Base-by-base conservation (phyloP, 176 grass and related monocot genomes). In the Aechmea fasciata region DNA sequence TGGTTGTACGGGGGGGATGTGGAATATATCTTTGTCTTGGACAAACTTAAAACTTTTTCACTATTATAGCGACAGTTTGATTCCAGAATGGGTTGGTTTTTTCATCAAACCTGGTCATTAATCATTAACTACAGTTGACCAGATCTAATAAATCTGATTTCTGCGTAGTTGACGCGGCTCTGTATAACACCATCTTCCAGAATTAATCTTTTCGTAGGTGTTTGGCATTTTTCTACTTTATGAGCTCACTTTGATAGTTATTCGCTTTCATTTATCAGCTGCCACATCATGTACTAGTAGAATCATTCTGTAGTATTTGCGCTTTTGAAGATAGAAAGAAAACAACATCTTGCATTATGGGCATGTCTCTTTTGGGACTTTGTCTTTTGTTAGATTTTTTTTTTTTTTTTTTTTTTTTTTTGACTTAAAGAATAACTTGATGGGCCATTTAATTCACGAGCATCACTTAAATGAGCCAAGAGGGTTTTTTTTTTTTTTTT, bases 221-320 rank as follows among this genome's bases (percentile, higher is more conserved):
- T 28, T 26, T 51, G 12, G 13, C 20, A 10, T 51, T 57, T 55
- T 55, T 75, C 25, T 51, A n/a, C 68, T 76, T 25, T 67, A 17
- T 76, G 29, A 76, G 65, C 66, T 75, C 74, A 68, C 55, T 51
- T 78, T 52, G 67, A 67, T 76, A 48, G 13, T 7, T 4, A 57
- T 48, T 59, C n/a, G 19, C 55, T 65, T 52, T 75, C 28, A 13
- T 48, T 67, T 26, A n/a, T 18, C 23, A 61, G n/a, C 55, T 19
- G 33, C 20, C 55, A 61, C 55, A 61, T 22, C 55, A 81, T 73
- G 77, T 73, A 52, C 51, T 33, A 2, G 64, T 47, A 66, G 81
- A 73, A 87, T 86, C 61, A 78, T 88, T 84, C 85, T 70, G 77
- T 87, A 49, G 66, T 69, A 77, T 81, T 73, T 70, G 70, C 66